Base-by-base conservation (phyloP, 352 stramenopile species). In the Phytophthora sansomeana region DNA sequence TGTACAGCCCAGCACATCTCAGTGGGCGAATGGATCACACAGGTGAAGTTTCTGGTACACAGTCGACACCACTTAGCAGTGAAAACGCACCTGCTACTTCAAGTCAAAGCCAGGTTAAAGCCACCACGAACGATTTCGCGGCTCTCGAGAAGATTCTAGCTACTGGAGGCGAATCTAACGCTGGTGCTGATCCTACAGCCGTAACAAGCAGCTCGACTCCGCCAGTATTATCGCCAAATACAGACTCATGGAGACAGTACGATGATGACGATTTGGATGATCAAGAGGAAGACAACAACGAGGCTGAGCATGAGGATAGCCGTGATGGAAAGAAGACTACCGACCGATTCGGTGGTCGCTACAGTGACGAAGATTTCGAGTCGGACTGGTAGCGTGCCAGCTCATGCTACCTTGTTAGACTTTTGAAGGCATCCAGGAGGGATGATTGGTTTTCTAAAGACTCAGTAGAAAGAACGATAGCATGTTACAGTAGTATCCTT, bases 281-380 rank as follows among this genome's bases (percentile, higher is more conserved):
- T 24, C 44, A 68, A 29, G 62, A 59, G 33, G 53, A 64, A 3
- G 44, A 73, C n/a, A 65, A 78, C 13, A 67, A 85, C 13, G 69
- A 78, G 0, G 21, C 42, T 0, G 67, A n/a, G n/a, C n/a, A n/a
- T n/a, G n/a, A n/a, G n/a, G n/a, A 26, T 9, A 44, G 50, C 0
- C 63, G 44, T 36, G 63, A 57, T 8, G 19, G 29, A 9, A 66
- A 68, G 39, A 10, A 9, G 21, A 16, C 24, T 42, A 42, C 57
- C 7, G 36, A 43, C 14, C 36, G 36, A 10, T 79, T 60, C 35
- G 57, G 70, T 13, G 63, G 75, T 48, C 67, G 66, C 39, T 90
- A 90, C 52, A 78, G 68, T 26, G 81, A 86, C 36, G 79, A 89
- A 58, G 75, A 66, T 14, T 90, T 90, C 50, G 79, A 90, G 33